Evolutionary conservation across 2,329 filamentous ascomycete species (phyloP), one percentile per base, ranked within the genome.

Genomic region (Neonectria neomacrospora): DNA sequence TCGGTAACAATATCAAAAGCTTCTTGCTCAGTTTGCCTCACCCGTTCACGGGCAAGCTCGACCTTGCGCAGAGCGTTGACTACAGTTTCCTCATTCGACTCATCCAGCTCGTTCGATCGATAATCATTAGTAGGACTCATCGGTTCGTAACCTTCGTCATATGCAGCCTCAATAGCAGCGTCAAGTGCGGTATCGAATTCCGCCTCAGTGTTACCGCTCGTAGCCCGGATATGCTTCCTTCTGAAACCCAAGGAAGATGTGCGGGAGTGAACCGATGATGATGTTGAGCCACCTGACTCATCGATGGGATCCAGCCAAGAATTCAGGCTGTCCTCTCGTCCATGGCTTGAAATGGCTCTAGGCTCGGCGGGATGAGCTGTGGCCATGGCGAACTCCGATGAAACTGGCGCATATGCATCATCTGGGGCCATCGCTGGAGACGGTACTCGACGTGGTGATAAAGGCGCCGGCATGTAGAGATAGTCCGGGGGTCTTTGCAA

Each of bases 241-340:
- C 88, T 85, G 51, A 91, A 79, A 45, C 88, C 86, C 62, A 90
- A 80, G 1, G 91, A 92, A 1, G 92, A 94, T 4, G 90, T 89
- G 52, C 92, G 85, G 0, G 94, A 97, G 75, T 94, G 92, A 2
- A 93, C 85, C 0, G 94, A 97, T 2, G 92, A 93, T 3, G 87
- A 85, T 3, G 89, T 90, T 1, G 94, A 97, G 18, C 88, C 91
- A 37, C 90, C 92, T 22, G 94, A 97, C 71, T 97, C 94, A 75
- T 97, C 92, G 60, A 96, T 96, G 1, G 93, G 95, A 74, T 97
- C 93, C n/a, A 97, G 80, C 94, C 94, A 97, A 1, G 94, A 97
- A 55, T 91, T 93, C 65, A 91, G 90, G 73, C 92, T 95, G 11
- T 86, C 84, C 23, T 87, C 89, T 64, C 88, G 80, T 22, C 77